A percentile compares a stretch with the other conserved stretches of the same genome.
Evolutionary conservation across 768 basidiomycete genomes (phyloP).

Genomic region (Mycena haematopus): DNA sequence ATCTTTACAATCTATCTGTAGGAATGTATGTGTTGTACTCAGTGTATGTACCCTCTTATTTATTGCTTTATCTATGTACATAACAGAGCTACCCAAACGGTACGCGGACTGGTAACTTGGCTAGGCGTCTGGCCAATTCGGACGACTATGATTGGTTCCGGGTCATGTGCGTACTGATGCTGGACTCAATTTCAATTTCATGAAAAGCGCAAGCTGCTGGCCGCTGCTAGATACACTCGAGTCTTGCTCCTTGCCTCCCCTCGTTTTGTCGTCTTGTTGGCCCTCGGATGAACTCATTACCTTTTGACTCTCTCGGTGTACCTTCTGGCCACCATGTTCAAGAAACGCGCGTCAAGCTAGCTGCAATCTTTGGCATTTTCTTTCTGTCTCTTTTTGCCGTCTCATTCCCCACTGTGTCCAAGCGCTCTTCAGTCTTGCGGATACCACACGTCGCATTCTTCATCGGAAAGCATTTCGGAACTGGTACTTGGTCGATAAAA

Average conservation of each 20-base stretch:
- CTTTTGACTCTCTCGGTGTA: neutral
- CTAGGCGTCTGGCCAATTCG: too few species aligned
- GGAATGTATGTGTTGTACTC: too few species aligned
- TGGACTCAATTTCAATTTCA: constrained; percentile 19
- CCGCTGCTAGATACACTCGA: too few species aligned
- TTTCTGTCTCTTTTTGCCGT: constrained; percentile 73
- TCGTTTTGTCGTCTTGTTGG: neutral
- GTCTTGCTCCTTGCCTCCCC: neutral
- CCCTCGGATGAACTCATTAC: constrained; percentile 9
- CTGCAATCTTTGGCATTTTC: constrained; percentile 60
- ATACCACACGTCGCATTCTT: constrained; percentile 79
- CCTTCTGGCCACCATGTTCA: neutral
- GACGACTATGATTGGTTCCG: constrained; percentile 11
- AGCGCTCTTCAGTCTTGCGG: constrained; percentile 54
- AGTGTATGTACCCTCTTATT: too few species aligned
- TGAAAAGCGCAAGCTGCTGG: too few species aligned
- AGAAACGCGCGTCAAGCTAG: constrained; percentile 16
- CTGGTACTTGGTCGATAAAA: constrained; percentile 46
- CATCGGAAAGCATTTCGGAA: constrained; percentile 88
- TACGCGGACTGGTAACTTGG: too few species aligned
- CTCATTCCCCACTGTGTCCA: constrained; percentile 74
- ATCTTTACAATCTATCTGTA: too few species aligned
- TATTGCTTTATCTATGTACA: too few species aligned
- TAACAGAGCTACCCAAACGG: too few species aligned
- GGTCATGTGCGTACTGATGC: constrained; percentile 6